Conservation (phyloP, 257 asterid species). For the Eucommia ulmoides region DNA sequence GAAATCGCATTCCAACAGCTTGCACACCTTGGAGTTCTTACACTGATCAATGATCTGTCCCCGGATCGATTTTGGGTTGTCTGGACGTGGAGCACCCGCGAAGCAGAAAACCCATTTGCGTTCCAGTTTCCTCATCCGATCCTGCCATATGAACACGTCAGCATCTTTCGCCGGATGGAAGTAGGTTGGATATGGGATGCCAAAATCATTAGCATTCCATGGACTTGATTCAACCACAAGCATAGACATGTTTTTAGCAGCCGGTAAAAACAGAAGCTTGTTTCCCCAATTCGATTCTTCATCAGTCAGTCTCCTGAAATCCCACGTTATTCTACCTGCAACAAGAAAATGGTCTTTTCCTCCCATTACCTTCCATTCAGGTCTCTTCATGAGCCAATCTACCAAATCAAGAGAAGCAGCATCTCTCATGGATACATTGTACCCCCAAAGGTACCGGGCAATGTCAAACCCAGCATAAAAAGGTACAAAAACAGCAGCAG, state of each 20-base stretch:
- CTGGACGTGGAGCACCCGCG: conserved; percentile 89
- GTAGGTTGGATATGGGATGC: conserved; percentile 81
- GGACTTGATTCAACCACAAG: conserved; percentile 91
- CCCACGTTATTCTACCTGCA: conserved; percentile 92
- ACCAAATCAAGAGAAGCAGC: conserved; percentile 70
- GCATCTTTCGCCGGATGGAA: conserved; percentile 71
- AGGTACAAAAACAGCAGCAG: conserved; percentile 50
- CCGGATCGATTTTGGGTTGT: conserved; percentile 48
- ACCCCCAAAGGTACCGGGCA: conserved; percentile 81
- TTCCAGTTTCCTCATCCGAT: conserved; percentile 49
- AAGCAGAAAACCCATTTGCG: conserved; percentile 68
- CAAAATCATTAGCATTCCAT: conserved; percentile 69
- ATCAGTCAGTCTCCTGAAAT: conserved; percentile 56
- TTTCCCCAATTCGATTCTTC: conserved; percentile 70
- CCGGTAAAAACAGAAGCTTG: conserved; percentile 68
- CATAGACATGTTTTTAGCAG: conserved; percentile 68
- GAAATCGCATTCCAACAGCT: conserved; percentile 52
- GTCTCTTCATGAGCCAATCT: conserved; percentile 61
- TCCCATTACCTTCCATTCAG: conserved; percentile 78
- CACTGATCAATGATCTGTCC: conserved; percentile 67
- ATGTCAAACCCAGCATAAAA: conserved; percentile 79
- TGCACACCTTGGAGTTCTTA: conserved; percentile 41
- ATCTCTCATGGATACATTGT: conserved; percentile 49
- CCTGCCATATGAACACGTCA: conserved; percentile 63
- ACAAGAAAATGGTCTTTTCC: conserved; percentile 89